phyloP scores from a whole-genome alignment of 352 stramenopile genomes.

The Blastocystis sp. region DNA sequence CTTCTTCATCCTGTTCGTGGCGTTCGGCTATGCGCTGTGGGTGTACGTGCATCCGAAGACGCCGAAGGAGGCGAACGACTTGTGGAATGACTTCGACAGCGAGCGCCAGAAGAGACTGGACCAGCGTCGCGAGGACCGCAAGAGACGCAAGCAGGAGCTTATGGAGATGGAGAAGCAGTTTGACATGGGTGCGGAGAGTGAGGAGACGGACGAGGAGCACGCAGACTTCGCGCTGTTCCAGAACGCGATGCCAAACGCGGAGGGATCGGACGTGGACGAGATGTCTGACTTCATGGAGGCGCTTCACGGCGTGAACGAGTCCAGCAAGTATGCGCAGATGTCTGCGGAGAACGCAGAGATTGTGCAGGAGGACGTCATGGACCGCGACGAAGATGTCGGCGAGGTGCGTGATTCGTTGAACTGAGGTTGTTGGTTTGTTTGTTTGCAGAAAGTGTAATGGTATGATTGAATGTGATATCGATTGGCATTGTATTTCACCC shows the following conservation, averaged over 20 bases:
- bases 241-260: not conserved
- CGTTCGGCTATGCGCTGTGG: conserved; percentile 32
- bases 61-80: not conserved
- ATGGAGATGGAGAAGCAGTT: not conserved
- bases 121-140: not conserved
- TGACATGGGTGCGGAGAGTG: not conserved
- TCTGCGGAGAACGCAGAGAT: conserved; percentile 35
- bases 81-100: conserved; percentile 28
- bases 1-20: conserved; percentile 46
- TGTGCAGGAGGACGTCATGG: not conserved
- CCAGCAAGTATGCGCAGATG: conserved; percentile 3
- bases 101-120: conserved; percentile 34
- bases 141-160: not conserved
- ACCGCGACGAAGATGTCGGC: conserved; percentile 11
- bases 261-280: not conserved
- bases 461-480: not conserved
- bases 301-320: conserved; percentile 17
- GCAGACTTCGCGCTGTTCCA: not conserved
- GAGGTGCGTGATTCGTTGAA: not conserved
- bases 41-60: conserved; percentile 44
- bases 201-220: not conserved
- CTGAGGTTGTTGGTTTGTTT: not conserved
- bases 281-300: not conserved
- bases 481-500: not conserved
- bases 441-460: not conserved